phyloP scores from a whole-genome alignment of 108 stramenopile genomes.

The Skeletonema grethae region DNA sequence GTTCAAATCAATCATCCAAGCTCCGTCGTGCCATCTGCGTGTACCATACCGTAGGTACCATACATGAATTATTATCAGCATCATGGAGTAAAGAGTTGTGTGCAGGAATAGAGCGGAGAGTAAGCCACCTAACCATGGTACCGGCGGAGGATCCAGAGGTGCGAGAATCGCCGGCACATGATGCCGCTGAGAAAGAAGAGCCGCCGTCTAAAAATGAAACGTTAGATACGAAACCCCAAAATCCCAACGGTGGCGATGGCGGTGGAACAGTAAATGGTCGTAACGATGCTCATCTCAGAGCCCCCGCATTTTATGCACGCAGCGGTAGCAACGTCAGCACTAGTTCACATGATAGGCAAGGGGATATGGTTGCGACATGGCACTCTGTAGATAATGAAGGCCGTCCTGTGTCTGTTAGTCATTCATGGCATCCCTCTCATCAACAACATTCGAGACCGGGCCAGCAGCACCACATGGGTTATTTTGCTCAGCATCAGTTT shows the following conservation, averaged over 20 bases:
- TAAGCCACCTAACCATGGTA: neutral
- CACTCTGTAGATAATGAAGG: constrained; percentile 37
- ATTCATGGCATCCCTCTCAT: constrained; percentile 42
- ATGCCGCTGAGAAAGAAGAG: neutral
- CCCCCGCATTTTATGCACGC: neutral
- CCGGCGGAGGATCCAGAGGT: neutral
- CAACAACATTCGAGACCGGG: neutral
- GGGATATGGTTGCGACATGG: constrained; percentile 15
- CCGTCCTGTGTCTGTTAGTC: constrained; percentile 18
- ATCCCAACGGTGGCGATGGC: neutral
- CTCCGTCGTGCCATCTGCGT: neutral
- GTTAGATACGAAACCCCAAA: neutral
- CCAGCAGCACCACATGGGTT: neutral
- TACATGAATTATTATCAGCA: neutral
- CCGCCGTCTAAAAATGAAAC: neutral
- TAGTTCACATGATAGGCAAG: constrained; percentile 4
- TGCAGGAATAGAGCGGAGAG: neutral
- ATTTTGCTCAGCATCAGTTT: constrained; percentile 1
- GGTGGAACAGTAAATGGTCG: neutral
- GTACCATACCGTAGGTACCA: neutral
- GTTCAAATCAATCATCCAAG: neutral
- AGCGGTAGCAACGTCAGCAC: neutral
- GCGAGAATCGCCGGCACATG: neutral
- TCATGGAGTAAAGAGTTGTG: neutral
- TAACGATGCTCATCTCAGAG: neutral